Evolutionary conservation across 2,329 filamentous ascomycete species (phyloP), one percentile per base, ranked within the genome.

Genomic region (Rhynchosporium secalis): DNA sequence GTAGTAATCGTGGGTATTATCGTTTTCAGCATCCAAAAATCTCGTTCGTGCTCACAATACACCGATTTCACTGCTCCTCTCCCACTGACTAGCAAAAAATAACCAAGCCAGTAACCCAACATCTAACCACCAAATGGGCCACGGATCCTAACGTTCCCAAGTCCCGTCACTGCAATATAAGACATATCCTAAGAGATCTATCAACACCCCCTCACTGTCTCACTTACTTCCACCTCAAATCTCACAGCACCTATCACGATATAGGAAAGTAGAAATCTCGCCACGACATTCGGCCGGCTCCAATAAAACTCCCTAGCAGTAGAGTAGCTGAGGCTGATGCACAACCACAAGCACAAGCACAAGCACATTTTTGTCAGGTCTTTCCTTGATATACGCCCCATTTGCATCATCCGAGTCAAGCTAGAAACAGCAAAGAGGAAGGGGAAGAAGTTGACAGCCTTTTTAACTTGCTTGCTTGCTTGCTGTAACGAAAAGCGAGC

Each of bases 41-140:
- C 73, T 84, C 86, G 31, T 78, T 80, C 12, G 88, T 90, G 69
- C 86, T 88, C 3, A 90, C 85, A 73, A 91, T 90, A 43, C 88
- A 72, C 64, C 86, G 78, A 65, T 82, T 86, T 88, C 87, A 91
- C 61, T 76, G 77, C 65, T 71, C 78, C 83, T 79, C 3, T 71
- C 72, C 69, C 72, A 72, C 61, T 82, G 76, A 56, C 75, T 78
- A 60, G 69, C 71, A 5, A 79, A 52, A 68, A 90, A 86, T 62
- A 75, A 28, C 76, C 61, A 0, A 84, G 84, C 78, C 80, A 83
- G 66, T 83, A 85, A 3, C 84, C 73, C 20, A 66, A 85, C 82
- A 62, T 83, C 83, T 56, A 86, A 72, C 76, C 80, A 81, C 74
- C 83, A 81, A 68, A 79, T 83, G 0, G 85, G 84, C 70, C 81